phyloP scores from a whole-genome alignment of 768 basidiomycete species.

The Auriscalpium orientale region DNA sequence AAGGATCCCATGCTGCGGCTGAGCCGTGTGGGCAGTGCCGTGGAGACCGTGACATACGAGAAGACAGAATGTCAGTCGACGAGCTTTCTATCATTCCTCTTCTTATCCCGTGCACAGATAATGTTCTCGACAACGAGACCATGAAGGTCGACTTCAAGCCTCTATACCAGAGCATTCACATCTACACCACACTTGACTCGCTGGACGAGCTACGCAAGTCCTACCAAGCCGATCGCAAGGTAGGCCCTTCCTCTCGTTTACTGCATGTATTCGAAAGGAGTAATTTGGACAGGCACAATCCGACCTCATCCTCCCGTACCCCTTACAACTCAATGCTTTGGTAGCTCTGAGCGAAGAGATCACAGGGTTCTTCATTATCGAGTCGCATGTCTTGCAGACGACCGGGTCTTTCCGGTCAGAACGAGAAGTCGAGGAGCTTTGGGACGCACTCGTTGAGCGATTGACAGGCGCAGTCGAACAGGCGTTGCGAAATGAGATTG shows the following conservation, averaged over 20 bases:
- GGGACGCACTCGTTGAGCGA: constrained; percentile 77
- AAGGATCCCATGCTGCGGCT: constrained; percentile 72
- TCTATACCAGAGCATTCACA: constrained; percentile 93
- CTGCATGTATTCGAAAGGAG: not conserved
- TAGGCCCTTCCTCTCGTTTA: constrained; percentile 17
- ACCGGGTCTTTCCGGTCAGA: constrained; percentile 86
- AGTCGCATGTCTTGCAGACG: constrained; percentile 84
- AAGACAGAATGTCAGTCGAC: constrained; percentile 61
- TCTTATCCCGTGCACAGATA: constrained; percentile 42
- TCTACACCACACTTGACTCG: constrained; percentile 87
- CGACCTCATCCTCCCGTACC: constrained; percentile 80
- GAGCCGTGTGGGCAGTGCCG: constrained; percentile 82
- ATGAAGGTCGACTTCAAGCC: constrained; percentile 91
- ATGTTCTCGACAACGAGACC: constrained; percentile 87
- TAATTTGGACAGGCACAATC: constrained; percentile 75
- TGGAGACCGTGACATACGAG: constrained; percentile 88
- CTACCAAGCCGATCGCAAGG: constrained; percentile 97
- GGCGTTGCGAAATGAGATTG: constrained; percentile 65
- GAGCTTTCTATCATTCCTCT: not conserved
- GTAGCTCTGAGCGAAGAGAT: constrained; percentile 84
- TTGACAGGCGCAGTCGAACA: constrained; percentile 66
- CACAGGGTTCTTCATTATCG: constrained; percentile 96
- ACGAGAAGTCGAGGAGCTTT: constrained; percentile 88
- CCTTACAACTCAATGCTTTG: constrained; percentile 59
- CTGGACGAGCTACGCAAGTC: constrained; percentile 83